Evolutionary conservation across 2,329 filamentous ascomycete species (phyloP).

Genomic region (Leptographium procerum): DNA sequence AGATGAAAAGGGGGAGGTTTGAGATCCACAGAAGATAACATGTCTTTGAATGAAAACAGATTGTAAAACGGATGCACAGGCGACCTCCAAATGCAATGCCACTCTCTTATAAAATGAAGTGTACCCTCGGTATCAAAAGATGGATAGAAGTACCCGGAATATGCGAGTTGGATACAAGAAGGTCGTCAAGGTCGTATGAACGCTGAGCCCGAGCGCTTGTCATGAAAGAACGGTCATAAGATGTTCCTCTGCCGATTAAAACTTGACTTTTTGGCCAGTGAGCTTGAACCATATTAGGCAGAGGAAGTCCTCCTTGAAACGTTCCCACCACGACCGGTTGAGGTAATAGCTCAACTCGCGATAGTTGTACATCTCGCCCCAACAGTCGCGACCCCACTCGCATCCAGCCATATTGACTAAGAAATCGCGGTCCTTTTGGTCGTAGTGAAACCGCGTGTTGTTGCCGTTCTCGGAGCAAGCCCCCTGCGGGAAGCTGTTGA

Average conservation of each 20-base stretch:
- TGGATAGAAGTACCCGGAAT: neutral
- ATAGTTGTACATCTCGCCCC: slow-evolving; percentile 95
- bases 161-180: neutral
- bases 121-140: neutral
- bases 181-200: slow-evolving; percentile 8
- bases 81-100: neutral
- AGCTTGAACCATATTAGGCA: slow-evolving; percentile 52
- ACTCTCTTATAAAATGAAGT: neutral
- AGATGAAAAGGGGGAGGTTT: neutral
- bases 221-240: neutral
- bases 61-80: neutral
- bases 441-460: slow-evolving; percentile 73
- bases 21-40: neutral
- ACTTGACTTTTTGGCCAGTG: slow-evolving; percentile 48
- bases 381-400: slow-evolving; percentile 93
- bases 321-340: slow-evolving; percentile 74
- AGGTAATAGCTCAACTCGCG: slow-evolving; percentile 82
- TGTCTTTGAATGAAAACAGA: neutral
- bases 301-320: slow-evolving; percentile 55
- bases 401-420: slow-evolving; percentile 98
- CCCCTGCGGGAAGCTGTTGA: slow-evolving; percentile 88
- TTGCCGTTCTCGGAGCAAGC: slow-evolving; percentile 73
- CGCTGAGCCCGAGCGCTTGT: neutral
- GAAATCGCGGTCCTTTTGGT: slow-evolving; percentile 77
- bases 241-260: slow-evolving; percentile 23